phyloP scores from a whole-genome alignment of 495 filamentous ascomycete species.

The Sordaria brevicollis region DNA sequence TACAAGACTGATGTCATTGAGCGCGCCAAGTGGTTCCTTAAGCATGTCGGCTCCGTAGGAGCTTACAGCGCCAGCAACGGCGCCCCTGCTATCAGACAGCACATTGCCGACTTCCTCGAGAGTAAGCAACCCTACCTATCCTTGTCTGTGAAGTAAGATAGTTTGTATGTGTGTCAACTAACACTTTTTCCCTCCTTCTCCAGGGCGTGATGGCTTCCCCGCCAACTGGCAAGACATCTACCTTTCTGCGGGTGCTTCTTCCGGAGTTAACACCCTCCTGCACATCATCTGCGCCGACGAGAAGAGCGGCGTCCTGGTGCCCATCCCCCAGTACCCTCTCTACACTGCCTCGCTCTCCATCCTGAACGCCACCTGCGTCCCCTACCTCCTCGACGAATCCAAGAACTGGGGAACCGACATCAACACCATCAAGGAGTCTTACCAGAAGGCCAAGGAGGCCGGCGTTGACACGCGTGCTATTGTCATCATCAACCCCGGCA shows the following conservation, averaged over 20 bases:
- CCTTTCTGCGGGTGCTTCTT: conserved; percentile 81
- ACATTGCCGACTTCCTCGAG: conserved; percentile 87
- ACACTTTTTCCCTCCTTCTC: neutral
- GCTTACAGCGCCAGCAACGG: conserved; percentile 95
- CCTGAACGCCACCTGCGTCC: conserved; percentile 76
- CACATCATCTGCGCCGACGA: conserved; percentile 74
- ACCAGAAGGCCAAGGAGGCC: conserved; percentile 58
- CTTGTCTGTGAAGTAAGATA: neutral
- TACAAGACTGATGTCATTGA: conserved; percentile 85
- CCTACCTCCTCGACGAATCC: conserved; percentile 83
- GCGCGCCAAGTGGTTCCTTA: conserved; percentile 67
- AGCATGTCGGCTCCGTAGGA: conserved; percentile 79
- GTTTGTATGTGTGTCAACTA: neutral
- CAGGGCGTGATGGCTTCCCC: conserved; percentile 76
- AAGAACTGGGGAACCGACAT: conserved; percentile 82
- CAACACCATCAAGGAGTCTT: conserved; percentile 55
- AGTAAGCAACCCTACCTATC: conserved; percentile 30
- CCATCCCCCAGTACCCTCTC: conserved; percentile 95
- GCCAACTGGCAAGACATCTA: conserved; percentile 71
- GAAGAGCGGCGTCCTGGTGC: conserved; percentile 80
- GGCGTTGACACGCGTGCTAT: conserved; percentile 84
- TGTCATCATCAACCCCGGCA: conserved; percentile 96
- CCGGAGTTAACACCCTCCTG: conserved; percentile 85
- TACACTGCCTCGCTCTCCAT: conserved; percentile 90
- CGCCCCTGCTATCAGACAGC: conserved; percentile 71